These are phyloP conservation scores for Cucumis hystrix DNA, from an alignment of 306 rosid species.

Conservation along the genomic window DNA sequence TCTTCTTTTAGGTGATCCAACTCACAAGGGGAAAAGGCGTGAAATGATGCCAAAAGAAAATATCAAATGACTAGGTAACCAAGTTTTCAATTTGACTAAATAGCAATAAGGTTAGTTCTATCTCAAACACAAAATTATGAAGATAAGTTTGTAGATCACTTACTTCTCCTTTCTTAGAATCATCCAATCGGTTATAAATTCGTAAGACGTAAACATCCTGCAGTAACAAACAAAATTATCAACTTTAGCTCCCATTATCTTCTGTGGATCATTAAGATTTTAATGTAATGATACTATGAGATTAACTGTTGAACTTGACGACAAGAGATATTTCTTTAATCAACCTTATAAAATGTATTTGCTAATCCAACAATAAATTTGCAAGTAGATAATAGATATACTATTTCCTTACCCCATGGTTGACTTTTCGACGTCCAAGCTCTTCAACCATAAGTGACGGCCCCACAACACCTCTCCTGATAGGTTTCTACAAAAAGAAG, in stretches of 20 bases:
- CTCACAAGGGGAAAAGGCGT: neutral
- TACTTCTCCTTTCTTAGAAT: slow-evolving; percentile 85
- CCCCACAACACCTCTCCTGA: slow-evolving; percentile 74
- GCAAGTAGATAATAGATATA: neutral
- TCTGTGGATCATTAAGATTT: neutral
- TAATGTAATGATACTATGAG: neutral
- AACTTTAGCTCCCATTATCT: slow-evolving; percentile 11
- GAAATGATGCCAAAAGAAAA: neutral
- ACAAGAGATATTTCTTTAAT: neutral
- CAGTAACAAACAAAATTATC: slow-evolving; percentile 1
- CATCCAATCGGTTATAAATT: slow-evolving; percentile 66
- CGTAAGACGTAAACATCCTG: slow-evolving; percentile 72
- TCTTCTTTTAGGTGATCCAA: neutral
- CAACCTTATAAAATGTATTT: neutral
- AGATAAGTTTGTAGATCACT: slow-evolving; percentile 8
- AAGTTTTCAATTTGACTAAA: neutral
- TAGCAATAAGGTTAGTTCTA: neutral
- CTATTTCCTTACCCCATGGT: slow-evolving; percentile 37
- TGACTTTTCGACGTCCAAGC: slow-evolving; percentile 48
- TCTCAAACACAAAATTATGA: slow-evolving; percentile 1
- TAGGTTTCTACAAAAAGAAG: slow-evolving; percentile 48
- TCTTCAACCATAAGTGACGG: slow-evolving; percentile 83
- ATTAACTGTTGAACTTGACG: neutral
- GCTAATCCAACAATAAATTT: neutral
- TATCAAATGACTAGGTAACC: neutral